These are phyloP conservation scores for Pseudogymnoascus sp. DNA, from an alignment of 2,329 filamentous ascomycete genomes.

Conservation along the genomic window DNA sequence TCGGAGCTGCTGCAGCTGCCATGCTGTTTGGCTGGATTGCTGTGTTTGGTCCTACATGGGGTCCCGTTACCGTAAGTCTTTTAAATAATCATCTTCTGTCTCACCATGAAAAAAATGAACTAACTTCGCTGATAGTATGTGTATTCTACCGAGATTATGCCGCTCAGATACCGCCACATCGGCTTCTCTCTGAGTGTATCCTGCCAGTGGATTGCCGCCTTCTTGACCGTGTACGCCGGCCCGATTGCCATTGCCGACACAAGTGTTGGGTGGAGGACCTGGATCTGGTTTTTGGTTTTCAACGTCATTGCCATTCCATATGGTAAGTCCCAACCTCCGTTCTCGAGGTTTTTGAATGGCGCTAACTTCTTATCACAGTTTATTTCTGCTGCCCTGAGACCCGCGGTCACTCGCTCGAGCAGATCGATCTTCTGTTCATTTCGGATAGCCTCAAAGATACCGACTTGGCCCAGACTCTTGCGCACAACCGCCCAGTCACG, in stretches of 20 bases:
- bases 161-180: slow-evolving; percentile 30
- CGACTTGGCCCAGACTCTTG: background rate
- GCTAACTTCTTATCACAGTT: slow-evolving; percentile 25
- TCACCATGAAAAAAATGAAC: background rate
- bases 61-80: slow-evolving; percentile 21
- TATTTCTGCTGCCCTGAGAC: slow-evolving; percentile 27
- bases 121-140: slow-evolving; percentile 21
- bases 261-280: slow-evolving; percentile 29
- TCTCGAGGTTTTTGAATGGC: background rate
- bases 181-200: slow-evolving; percentile 28
- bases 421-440: slow-evolving; percentile 10
- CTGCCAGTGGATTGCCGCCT: slow-evolving; percentile 31
- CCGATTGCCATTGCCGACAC: slow-evolving; percentile 27
- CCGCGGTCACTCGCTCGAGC: slow-evolving; percentile 25
- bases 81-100: background rate
- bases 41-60: slow-evolving; percentile 29
- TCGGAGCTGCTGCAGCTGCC: slow-evolving; percentile 24
- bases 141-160: slow-evolving; percentile 30
- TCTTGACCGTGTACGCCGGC: slow-evolving; percentile 31
- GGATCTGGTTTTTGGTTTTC: slow-evolving; percentile 29
- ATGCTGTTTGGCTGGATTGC: slow-evolving; percentile 29
- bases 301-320: slow-evolving; percentile 28
- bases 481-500: background rate
- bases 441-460: background rate
- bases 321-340: background rate